phyloP scores from a whole-genome alignment of 2,329 filamentous ascomycete genomes.

The Orbilia ellipsospora region DNA sequence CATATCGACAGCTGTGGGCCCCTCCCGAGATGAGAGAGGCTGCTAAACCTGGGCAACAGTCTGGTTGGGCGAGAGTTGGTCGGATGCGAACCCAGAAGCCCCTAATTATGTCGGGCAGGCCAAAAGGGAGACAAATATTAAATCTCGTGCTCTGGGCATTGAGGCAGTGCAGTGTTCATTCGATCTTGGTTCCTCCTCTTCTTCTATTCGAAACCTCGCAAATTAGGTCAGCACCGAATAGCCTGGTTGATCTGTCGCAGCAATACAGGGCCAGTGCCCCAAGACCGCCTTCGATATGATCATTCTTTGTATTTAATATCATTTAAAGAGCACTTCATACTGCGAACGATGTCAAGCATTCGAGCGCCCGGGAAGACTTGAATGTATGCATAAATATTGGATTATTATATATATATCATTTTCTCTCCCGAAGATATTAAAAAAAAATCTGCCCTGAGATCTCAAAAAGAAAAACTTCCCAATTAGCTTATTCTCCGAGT shows the following conservation, averaged over 20 bases:
- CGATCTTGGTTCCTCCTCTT: not conserved
- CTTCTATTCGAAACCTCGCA: conserved; percentile 41
- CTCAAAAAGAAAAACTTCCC: no score
- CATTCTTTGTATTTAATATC: no score
- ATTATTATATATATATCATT: no score
- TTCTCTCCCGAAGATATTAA: no score
- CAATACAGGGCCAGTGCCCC: no score
- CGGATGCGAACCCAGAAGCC: not conserved
- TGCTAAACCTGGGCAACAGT: conserved; percentile 19
- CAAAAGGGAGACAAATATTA: not conserved
- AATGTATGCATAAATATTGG: no score
- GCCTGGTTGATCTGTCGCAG: conserved; percentile 28
- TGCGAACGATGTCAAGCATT: no score
- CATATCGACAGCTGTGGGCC: conserved; percentile 9
- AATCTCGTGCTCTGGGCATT: conserved; percentile 9
- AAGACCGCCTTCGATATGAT: no score
- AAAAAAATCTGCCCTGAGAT: no score
- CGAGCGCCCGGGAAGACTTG: no score
- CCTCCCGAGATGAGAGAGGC: conserved; percentile 38
- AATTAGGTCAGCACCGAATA: conserved; percentile 15
- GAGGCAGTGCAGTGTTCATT: conserved; percentile 22
- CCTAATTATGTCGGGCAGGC: not conserved
- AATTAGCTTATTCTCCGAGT: no score
- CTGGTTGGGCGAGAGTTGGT: conserved; percentile 7
- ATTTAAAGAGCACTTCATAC: no score